Evolutionary conservation across 176 grass and related monocot genomes (phyloP), one percentile per base, ranked within the genome.

Genomic region (Echinochloa phyllopogon): DNA sequence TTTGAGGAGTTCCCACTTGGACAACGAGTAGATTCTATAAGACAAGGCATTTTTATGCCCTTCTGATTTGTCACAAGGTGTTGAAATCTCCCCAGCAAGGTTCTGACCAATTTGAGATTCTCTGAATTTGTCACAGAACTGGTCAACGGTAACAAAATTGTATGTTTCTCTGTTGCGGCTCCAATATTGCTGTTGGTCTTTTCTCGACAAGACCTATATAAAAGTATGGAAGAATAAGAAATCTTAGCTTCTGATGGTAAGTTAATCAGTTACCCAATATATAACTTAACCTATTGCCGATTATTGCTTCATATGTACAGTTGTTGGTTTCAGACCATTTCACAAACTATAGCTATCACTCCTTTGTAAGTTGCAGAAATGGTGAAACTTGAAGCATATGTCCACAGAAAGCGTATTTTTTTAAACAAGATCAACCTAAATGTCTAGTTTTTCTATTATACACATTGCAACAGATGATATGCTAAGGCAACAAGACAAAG

Each of bases 101-200:
- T 50, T 75, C 38, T 74, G 75, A 74, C 92, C 90, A 76, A 85
- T n/a, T 68, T 93, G 88, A 58, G 83, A 88, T 40, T 60, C 50
- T 78, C 85, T 89, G 65, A 94, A 97, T 57, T 65, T 84, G 11
- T 86, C 78, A 38, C 67, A 68, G 11, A 97, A 87, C 29, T 97
- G 77, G 52, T 97, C 82, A 47, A 93, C 75, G 8, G 81, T 83
- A 55, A 94, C 81, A 80, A 89, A 97, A 18, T 43, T 86, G n/a
- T 97, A 89, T 47, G n/a, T 68, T 84, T 89, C 81, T 25, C 77
- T 25, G 14, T n/a, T 44, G 36, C 2, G 65, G 49, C 23, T 87
- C 94, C 92, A 97, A 53, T 97, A 92, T 53, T 94, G 92, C 2
- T 80, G 62, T 83, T 97, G 94, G 87, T 97, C 92, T 42, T 94